Base-by-base conservation (phyloP, 2,329 filamentous ascomycete genomes). In the Colletotrichum lindemuthianum region DNA sequence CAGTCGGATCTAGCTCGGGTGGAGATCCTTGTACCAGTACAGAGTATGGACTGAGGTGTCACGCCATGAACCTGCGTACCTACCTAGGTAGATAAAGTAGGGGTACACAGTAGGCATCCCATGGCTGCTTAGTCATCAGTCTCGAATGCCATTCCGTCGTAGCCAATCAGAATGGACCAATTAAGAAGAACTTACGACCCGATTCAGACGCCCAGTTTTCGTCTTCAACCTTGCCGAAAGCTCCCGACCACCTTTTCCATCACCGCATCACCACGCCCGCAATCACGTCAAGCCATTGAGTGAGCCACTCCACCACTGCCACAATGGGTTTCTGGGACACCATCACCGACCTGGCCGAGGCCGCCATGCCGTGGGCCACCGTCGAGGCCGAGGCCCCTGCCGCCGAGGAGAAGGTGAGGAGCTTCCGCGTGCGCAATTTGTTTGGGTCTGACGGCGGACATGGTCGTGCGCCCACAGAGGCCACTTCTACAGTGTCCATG, bases 251-350 rank as follows among this genome's bases (percentile, higher is more conserved):
- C 69, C 71, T 77, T 75, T 74, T 75, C 73, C 65, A 60, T 52
- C 56, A 60, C 58, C 50, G 43, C 7, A 40, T 60, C 41, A 50
- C 39, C 45, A 58, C 53, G 60, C 63, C 24, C 59, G 64, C 52
- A 55, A 65, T 66, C 60, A 66, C 63, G 59, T 66, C 59, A 66
- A 66, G 60, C 54, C 53, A 64, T 65, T 61, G 70, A 74, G 75
- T 75, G 55, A 58, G 55, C 55, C 47, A 72, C 72, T 78, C 76
- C 72, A 77, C 69, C 76, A 75, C 68, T 70, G 74, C 77, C 80
- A 79, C 77, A 78, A 90, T 90, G 88, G 87, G 86, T 81, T 83
- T 90, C 81, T 89, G 87, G 85, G 86, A 89, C 78, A 79, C 84
- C 70, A 83, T 88, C 73, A 83, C 82, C 74, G 88, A 90, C 75